Base-by-base conservation (phyloP, 345 rosid species). In the Populus tremula region DNA sequence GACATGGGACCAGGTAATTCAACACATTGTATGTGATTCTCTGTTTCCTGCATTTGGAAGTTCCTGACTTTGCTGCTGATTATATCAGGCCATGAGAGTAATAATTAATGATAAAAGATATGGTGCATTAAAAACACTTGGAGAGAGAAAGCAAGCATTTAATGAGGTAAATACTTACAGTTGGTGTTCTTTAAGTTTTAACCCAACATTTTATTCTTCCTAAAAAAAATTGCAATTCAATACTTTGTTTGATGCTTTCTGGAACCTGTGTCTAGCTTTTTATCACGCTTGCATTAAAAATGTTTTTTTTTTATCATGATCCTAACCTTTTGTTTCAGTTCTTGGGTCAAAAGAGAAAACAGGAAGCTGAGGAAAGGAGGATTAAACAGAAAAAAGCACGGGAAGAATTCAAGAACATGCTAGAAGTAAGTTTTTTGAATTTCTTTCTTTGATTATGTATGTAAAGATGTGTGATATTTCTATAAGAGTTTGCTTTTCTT, bases 1-100 rank as follows among this genome's bases (percentile, higher is more conserved):
- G 97, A 89, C 94, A 62, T 96, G 99, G 99, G 99, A 96, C 77
- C 99, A 93, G 92, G 99, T 94, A 82, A 21, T 85, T 73, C 72
- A 80, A 38, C 80, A 68, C 9, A 41, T 67, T 16, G 38, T 29
- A 21, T 72, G 47, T 67, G 33, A 8, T 78, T 69, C 62, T 73
- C 20, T 66, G 43, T 73, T 66, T 71, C 72, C 53, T 67, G 71
- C 33, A 54, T 65, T 66, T 67, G 41, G 54, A 79, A 59, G 69
- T 71, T 54, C 70, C 75, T 87, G 62, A 84, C 45, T 67, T 67
- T 79, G 75, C 25, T 81, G 49, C 73, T 83, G 64, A 64, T 64
- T 79, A 68, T 76, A 36, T 72, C 87, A 93, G 98, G 93, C 98
- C 69, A 84, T 96, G 98, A 89, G 98, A 80, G 89, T 81, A 73